Percentiles rank a stretch among this genome's conserved stretches.
Conservation (phyloP, 768 basidiomycete genomes). For the Chalciporus pseudorubinellus region DNA sequence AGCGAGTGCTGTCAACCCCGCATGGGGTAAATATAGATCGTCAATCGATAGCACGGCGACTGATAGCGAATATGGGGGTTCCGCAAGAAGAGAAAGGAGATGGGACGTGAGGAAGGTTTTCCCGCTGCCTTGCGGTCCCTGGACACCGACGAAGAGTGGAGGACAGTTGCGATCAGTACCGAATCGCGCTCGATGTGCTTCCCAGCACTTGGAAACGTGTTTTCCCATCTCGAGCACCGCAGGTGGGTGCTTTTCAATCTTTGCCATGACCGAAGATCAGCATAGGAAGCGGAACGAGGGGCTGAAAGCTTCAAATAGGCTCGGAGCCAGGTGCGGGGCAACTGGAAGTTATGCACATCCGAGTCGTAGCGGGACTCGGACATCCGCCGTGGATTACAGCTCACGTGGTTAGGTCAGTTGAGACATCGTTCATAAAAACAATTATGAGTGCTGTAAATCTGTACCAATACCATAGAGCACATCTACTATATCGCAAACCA, state of each 20-base stretch:
- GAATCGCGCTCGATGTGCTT: slow-evolving; percentile 26
- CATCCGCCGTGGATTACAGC: neutral
- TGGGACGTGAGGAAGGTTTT: slow-evolving; percentile 78
- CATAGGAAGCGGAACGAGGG: neutral
- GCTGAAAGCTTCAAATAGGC: neutral
- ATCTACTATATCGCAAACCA: slow-evolving; percentile 16
- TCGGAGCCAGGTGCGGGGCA: neutral
- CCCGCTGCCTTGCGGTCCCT: slow-evolving; percentile 93
- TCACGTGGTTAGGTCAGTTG: slow-evolving; percentile 15
- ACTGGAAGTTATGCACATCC: neutral
- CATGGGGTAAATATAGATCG: slow-evolving; percentile 82
- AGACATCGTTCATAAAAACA: neutral
- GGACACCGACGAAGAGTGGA: slow-evolving; percentile 83
- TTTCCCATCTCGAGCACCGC: slow-evolving; percentile 38
- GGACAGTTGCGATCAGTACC: slow-evolving; percentile 7
- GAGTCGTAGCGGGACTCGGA: neutral
- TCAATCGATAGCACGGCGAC: slow-evolving; percentile 74
- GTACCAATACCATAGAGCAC: slow-evolving; percentile 23
- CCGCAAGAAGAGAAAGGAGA: slow-evolving; percentile 44
- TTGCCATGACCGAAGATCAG: slow-evolving; percentile 14
- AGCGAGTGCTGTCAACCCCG: slow-evolving; percentile 56
- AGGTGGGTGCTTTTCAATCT: slow-evolving; percentile 20
- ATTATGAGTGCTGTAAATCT: slow-evolving; percentile 31
- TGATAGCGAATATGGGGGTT: slow-evolving; percentile 48
- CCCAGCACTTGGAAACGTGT: slow-evolving; percentile 40